Evolutionary conservation across 2,329 filamentous ascomycete genomes (phyloP).

Genomic region (Pezicula radicicola): DNA sequence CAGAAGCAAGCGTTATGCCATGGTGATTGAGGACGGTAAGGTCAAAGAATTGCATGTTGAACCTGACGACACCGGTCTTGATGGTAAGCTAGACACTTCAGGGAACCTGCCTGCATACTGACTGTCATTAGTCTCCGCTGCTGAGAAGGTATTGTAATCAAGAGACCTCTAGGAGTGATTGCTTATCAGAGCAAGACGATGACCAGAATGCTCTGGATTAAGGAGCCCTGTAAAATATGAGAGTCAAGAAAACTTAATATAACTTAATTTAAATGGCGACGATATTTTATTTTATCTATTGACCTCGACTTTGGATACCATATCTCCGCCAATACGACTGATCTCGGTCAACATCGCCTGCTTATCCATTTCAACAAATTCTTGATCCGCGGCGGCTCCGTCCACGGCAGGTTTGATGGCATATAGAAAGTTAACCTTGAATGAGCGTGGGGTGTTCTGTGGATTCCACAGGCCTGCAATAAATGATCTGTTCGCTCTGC

Average conservation of each 20-base stretch:
- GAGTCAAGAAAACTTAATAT: no score
- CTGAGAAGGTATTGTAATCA: slow-evolving; percentile 38
- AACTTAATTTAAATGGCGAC: no score
- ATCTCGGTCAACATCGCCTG: slow-evolving; percentile 70
- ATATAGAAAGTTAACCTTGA: slow-evolving; percentile 70
- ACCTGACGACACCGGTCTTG: slow-evolving; percentile 81
- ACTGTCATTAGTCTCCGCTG: slow-evolving; percentile 38
- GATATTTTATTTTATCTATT: background rate
- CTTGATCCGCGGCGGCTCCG: slow-evolving; percentile 31
- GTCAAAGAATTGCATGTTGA: slow-evolving; percentile 80
- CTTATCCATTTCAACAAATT: slow-evolving; percentile 59
- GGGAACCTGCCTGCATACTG: background rate
- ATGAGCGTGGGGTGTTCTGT: slow-evolving; percentile 44
- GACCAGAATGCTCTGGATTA: no score
- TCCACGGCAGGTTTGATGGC: slow-evolving; percentile 51
- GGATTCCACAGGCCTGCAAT: slow-evolving; percentile 68
- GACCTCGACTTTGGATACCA: slow-evolving; percentile 65
- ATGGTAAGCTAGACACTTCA: slow-evolving; percentile 48
- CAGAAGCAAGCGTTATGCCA: slow-evolving; percentile 84
- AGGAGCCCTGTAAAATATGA: no score
- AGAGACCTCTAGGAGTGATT: no score
- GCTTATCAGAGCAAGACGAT: no score
- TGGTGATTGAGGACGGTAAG: slow-evolving; percentile 80
- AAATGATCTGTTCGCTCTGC: slow-evolving; percentile 51
- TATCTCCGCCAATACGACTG: slow-evolving; percentile 59